Evolutionary conservation across 1,139 yeast genomes (phyloP).

Genomic region (Pichia sp.): DNA sequence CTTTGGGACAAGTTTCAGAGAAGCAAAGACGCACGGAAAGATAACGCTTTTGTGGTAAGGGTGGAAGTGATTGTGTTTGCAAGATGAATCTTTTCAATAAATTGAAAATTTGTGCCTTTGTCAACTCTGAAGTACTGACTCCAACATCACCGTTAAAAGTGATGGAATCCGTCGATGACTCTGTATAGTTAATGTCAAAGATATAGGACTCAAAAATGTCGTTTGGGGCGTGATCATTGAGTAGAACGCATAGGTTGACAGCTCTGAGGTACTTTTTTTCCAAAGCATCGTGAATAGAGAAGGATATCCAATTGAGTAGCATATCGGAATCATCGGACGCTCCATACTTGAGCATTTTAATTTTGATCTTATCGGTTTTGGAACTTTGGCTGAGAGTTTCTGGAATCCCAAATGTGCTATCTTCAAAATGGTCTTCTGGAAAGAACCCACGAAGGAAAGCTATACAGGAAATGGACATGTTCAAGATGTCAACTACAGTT

Average conservation of each 20-base stretch:
- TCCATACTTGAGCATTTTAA: conserved; percentile 41
- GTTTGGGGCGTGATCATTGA: conserved; percentile 33
- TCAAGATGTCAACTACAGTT: conserved; percentile 36
- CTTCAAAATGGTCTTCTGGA: conserved; percentile 40
- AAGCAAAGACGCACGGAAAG: conserved; percentile 41
- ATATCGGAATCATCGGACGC: conserved; percentile 36
- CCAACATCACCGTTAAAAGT: conserved; percentile 22
- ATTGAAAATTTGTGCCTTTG: conserved; percentile 37
- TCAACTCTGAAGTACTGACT: conserved; percentile 20
- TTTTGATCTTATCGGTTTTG: conserved; percentile 30
- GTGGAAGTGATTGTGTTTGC: conserved; percentile 44
- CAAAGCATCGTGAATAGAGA: conserved; percentile 40
- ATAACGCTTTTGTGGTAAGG: conserved; percentile 38
- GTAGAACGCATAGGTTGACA: conserved; percentile 38
- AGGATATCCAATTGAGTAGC: conserved; percentile 45
- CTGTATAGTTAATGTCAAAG: conserved; percentile 37
- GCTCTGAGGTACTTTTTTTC: conserved; percentile 35
- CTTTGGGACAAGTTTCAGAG: conserved; percentile 38
- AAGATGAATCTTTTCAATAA: conserved; percentile 43
- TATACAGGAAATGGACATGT: conserved; percentile 43
- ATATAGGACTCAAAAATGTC: conserved; percentile 42
- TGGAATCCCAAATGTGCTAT: conserved; percentile 31
- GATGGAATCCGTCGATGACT: conserved; percentile 21
- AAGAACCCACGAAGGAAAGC: conserved; percentile 45
- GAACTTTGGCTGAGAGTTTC: not conserved